Conservation (phyloP, 371 early-diverging fungal species). For the Choanephora cucurbitarum region DNA sequence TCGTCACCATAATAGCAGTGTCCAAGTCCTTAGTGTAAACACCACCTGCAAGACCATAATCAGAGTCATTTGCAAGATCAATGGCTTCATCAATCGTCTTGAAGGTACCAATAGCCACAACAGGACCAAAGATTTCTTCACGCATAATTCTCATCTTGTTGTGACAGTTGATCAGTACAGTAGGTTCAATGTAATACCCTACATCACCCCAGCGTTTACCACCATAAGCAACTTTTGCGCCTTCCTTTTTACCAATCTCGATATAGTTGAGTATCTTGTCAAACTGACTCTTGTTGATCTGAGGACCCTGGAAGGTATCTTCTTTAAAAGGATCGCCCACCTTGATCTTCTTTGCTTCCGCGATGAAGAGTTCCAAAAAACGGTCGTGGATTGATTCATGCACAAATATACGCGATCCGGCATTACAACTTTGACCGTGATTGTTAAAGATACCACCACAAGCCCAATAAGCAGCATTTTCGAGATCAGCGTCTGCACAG, state of each 20-base stretch:
- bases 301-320: slow-evolving; percentile 70
- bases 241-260: slow-evolving; percentile 58
- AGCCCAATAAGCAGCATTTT: slow-evolving; percentile 72
- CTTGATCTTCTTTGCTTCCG: slow-evolving; percentile 55
- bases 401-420: slow-evolving; percentile 84
- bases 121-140: slow-evolving; percentile 95
- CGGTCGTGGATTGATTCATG: slow-evolving; percentile 75
- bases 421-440: slow-evolving; percentile 89
- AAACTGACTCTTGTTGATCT: slow-evolving; percentile 77
- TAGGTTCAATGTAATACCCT: slow-evolving; percentile 84
- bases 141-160: slow-evolving; percentile 69
- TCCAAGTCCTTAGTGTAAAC: slow-evolving; percentile 75
- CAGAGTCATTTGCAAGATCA: slow-evolving; percentile 72
- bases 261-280: slow-evolving; percentile 70
- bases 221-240: slow-evolving; percentile 65
- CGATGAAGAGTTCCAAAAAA: slow-evolving; percentile 69
- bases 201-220: slow-evolving; percentile 67
- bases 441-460: slow-evolving; percentile 77
- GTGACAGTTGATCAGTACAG: slow-evolving; percentile 71
- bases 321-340: slow-evolving; percentile 64
- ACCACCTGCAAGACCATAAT: slow-evolving; percentile 87
- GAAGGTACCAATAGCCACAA: slow-evolving; percentile 78
- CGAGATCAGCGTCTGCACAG: slow-evolving; percentile 82
- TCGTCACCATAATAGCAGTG: slow-evolving; percentile 60
- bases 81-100: slow-evolving; percentile 76